These are phyloP conservation scores for Amanita muscaria DNA, from an alignment of 768 basidiomycete species.

Conservation along the genomic window DNA sequence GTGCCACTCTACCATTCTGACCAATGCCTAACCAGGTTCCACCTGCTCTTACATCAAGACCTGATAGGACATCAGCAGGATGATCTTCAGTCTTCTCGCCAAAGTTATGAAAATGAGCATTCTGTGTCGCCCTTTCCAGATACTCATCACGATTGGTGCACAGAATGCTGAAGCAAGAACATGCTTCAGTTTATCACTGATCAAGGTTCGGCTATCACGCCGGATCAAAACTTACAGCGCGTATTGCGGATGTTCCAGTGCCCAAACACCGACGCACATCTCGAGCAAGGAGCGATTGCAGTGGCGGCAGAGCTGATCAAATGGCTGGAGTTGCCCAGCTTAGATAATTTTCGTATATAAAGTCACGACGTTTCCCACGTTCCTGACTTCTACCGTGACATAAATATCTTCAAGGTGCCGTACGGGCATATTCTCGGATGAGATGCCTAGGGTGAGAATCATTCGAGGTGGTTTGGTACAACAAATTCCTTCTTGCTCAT, in stretches of 20 bases:
- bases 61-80: conserved; percentile 50
- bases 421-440: conserved; percentile 72
- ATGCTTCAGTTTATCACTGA: conserved; percentile 4
- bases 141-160: conserved; percentile 74
- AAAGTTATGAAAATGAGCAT: conserved; percentile 65
- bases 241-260: conserved; percentile 68
- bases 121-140: conserved; percentile 54
- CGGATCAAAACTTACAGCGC: conserved; percentile 49
- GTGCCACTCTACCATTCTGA: conserved; percentile 54
- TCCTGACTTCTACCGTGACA: too few relatives aligned
- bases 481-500: conserved; percentile 67
- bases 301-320: conserved; percentile 8
- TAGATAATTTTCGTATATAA: too few relatives aligned
- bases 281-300: conserved; percentile 7
- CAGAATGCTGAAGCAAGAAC: conserved; percentile 42
- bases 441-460: conserved; percentile 55
- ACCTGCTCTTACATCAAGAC: conserved; percentile 62
- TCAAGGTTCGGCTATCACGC: too few relatives aligned
- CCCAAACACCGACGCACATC: conserved; percentile 80
- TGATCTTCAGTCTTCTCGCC: conserved; percentile 22
- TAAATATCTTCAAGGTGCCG: too few relatives aligned
- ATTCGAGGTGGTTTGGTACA: conserved; percentile 54
- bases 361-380: too few relatives aligned
- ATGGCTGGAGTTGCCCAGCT: conserved; percentile 89
- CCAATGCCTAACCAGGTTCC: conserved; percentile 80